Evolutionary conservation across 2,329 filamentous ascomycete genomes (phyloP).

Genomic region (Ophiognomonia clavigignenti-juglandacearum): DNA sequence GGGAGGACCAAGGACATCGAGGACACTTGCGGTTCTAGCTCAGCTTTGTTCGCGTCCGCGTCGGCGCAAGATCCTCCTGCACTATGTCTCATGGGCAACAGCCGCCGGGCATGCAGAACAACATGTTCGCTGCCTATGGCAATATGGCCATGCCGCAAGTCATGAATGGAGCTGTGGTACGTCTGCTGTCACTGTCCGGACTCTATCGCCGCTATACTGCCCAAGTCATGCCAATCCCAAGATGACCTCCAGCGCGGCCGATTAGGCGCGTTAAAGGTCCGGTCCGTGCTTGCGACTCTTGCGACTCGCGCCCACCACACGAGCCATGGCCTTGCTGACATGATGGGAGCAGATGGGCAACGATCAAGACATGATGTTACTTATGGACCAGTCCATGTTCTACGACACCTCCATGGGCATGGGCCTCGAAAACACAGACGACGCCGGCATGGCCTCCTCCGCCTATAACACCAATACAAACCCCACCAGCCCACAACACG

Average conservation of each 20-base stretch:
- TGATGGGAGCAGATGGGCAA: slow-evolving; percentile 22
- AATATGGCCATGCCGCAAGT: slow-evolving; percentile 9
- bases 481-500: slow-evolving; percentile 16
- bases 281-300: too few relatives aligned
- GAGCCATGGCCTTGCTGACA: slow-evolving; percentile 7
- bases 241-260: too few relatives aligned
- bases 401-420: slow-evolving; percentile 35
- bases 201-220: neutral
- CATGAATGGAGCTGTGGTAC: slow-evolving; percentile 14
- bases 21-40: neutral
- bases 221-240: too few relatives aligned
- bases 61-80: neutral
- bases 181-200: neutral
- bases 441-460: slow-evolving; percentile 19
- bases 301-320: neutral
- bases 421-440: slow-evolving; percentile 35
- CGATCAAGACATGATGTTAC: slow-evolving; percentile 37
- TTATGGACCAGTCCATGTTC: slow-evolving; percentile 37
- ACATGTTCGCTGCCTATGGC: slow-evolving; percentile 16
- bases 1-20: neutral
- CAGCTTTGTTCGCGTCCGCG: neutral
- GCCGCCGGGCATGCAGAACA: slow-evolving; percentile 13
- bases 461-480: slow-evolving; percentile 23
- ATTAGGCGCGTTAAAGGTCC: too few relatives aligned
- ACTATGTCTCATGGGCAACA: slow-evolving; percentile 18